Base-by-base conservation (phyloP, 805 yeast species). In the Saccharomycodes ludwigii region DNA sequence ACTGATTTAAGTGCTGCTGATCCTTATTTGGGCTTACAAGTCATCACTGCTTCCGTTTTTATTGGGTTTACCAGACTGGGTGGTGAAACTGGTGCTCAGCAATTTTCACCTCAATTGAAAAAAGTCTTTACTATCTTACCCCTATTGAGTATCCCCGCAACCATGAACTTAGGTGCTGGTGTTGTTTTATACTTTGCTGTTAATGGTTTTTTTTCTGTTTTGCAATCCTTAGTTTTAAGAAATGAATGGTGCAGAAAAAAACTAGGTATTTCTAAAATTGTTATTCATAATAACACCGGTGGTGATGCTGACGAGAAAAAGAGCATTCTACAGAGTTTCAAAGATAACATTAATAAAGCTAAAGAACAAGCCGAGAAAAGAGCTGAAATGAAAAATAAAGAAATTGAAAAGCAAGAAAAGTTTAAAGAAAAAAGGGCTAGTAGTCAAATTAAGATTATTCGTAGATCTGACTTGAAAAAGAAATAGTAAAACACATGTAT, bases 1-100 rank as follows among this genome's bases (percentile, higher is more conserved):
- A 58, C 61, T 16, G 79, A 86, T 54, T 67, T 91, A 44, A 64
- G 82, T 13, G 76, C 71, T 21, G 74, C 94, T 2, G 98, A 91
- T 54, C 96, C 97, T 3, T 91, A 82, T 58, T 60, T 82, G 34
- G 96, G 95, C 4, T 64, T 88, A 40, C 97, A 86, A 50, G 56
- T 78, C 27, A 58, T 84, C 26, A 75, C 97, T 11, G 95, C 95
- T 8, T 66, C 73, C 17, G 66, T 78, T 17, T 80, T 85, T 38
- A 69, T 81, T 33, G 65, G 72, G 1, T 77, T 88, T 44, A 74
- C 88, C 54, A 72, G 74, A 52, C 59, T 75, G 27, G 97, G 96
- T 38, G 95, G 95, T 43, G 96, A 88, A 52, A 79, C 91, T 9
- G 96, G 95, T 31, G 76, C 81, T 21, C 73, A 68, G 32, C 67